Percentiles rank a stretch among this genome's conserved stretches.
Evolutionary conservation across 495 filamentous ascomycete species (phyloP).

Genomic region (Aspergillus conjunctus): DNA sequence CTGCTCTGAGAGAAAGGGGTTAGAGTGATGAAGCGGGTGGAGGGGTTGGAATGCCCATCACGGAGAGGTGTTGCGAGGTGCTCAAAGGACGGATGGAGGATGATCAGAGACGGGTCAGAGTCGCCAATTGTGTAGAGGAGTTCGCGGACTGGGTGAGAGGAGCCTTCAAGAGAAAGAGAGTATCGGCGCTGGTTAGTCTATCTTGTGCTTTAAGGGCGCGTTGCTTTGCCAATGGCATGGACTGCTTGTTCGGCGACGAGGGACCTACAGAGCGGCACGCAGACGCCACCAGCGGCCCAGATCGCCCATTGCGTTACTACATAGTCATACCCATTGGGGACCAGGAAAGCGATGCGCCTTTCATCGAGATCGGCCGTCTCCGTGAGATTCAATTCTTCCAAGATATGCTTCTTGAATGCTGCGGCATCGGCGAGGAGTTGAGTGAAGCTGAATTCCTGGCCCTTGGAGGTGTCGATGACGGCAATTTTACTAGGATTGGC

Average conservation of each 20-base stretch:
- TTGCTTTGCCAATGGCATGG: neutral
- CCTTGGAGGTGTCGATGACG: constrained; percentile 71
- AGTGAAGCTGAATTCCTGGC: constrained; percentile 74
- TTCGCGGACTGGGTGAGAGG: constrained; percentile 46
- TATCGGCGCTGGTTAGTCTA: constrained; percentile 13
- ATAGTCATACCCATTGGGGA: constrained; percentile 92
- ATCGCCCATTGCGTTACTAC: constrained; percentile 66
- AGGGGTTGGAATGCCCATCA: constrained; percentile 25
- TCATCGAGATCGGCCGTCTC: constrained; percentile 62
- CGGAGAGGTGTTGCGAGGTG: constrained; percentile 36
- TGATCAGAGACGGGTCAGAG: constrained; percentile 46
- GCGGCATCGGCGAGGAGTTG: constrained; percentile 77
- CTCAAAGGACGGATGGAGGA: constrained; percentile 44
- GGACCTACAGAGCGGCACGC: constrained; percentile 42
- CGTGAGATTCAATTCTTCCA: constrained; percentile 45
- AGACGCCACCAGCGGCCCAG: constrained; percentile 47
- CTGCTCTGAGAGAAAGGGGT: constrained; percentile 33
- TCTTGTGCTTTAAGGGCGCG: neutral
- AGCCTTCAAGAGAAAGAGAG: constrained; percentile 38
- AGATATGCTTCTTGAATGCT: constrained; percentile 62
- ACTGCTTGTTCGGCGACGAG: neutral
- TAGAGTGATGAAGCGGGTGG: constrained; percentile 35
- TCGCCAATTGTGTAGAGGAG: constrained; percentile 46
- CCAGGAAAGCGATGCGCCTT: constrained; percentile 76
- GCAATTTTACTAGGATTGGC: constrained; percentile 70